Evolutionary conservation across 148 eudicot species (phyloP).

Genomic region (Heliosperma pusillum): DNA sequence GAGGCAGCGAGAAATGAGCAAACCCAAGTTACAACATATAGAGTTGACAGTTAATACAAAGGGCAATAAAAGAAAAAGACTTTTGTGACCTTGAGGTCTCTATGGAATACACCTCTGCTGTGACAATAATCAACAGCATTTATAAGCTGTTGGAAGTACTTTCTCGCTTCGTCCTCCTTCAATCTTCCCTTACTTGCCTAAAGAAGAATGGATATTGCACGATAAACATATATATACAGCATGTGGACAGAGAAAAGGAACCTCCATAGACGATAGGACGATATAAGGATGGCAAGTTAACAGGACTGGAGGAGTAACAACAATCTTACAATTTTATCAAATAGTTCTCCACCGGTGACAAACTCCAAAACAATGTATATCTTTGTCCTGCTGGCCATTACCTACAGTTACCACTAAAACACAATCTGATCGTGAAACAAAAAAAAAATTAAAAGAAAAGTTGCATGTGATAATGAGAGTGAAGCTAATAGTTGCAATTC

Average conservation of each 20-base stretch:
- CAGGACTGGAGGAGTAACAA: background rate
- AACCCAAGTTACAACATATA: background rate
- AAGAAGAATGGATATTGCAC: conserved; percentile 8
- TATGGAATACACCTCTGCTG: conserved; percentile 89
- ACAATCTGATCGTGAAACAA: background rate
- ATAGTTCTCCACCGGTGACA: background rate
- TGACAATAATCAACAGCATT: conserved; percentile 92
- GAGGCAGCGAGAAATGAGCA: background rate
- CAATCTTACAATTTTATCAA: background rate
- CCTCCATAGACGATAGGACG: background rate
- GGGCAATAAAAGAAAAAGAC: conserved; percentile 17
- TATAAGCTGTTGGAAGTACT: conserved; percentile 85
- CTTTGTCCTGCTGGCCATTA: too few relatives aligned
- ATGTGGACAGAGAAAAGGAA: background rate
- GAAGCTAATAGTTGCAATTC: too few relatives aligned
- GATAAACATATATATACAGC: background rate
- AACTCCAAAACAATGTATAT: too few relatives aligned
- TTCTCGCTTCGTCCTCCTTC: conserved; percentile 88
- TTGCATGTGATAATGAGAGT: background rate
- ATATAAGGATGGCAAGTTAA: background rate
- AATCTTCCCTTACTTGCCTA: conserved; percentile 75
- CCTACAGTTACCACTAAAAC: too few relatives aligned
- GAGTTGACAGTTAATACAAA: background rate
- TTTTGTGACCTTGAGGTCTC: conserved; percentile 72
- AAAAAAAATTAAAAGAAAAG: too few relatives aligned